Percentiles rank a stretch among this genome's conserved stretches.
Conservation (phyloP, 768 basidiomycete genomes). For the Hemileccinum impolitum region DNA sequence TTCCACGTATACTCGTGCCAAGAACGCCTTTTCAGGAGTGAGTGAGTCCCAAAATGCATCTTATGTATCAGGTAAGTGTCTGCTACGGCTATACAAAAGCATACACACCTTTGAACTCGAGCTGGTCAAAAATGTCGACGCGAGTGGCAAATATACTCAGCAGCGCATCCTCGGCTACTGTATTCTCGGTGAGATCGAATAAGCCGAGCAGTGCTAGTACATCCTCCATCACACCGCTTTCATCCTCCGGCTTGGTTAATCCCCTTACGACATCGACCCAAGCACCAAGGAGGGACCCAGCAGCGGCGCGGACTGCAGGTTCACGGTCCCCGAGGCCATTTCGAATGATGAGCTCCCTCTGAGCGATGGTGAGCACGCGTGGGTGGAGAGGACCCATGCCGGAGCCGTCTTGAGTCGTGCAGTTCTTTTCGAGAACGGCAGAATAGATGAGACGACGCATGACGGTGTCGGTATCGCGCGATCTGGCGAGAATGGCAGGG, state of each 20-base stretch:
- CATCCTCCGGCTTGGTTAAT: conserved; percentile 34
- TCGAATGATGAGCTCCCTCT: conserved; percentile 73
- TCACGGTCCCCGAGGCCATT: conserved; percentile 90
- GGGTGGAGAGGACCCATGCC: conserved; percentile 61
- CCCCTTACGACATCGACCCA: conserved; percentile 69
- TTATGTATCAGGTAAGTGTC: conserved; percentile 24
- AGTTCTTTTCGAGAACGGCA: conserved; percentile 48
- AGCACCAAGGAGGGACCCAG: conserved; percentile 62
- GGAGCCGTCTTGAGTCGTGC: conserved; percentile 26
- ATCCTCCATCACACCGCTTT: conserved; percentile 33
- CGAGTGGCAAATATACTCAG: conserved; percentile 66
- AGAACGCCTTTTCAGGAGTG: conserved; percentile 73
- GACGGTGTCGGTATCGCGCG: conserved; percentile 72
- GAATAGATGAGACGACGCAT: conserved; percentile 75
- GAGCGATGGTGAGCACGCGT: conserved; percentile 58
- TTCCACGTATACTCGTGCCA: conserved; percentile 80
- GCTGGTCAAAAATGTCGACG: conserved; percentile 59
- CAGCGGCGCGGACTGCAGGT: conserved; percentile 62
- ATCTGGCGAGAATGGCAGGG: conserved; percentile 65
- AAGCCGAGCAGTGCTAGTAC: conserved; percentile 49
- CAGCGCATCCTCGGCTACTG: conserved; percentile 72
- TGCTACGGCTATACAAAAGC: neutral
- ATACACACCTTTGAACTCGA: conserved; percentile 66
- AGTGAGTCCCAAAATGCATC: conserved; percentile 70
- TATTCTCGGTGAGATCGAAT: conserved; percentile 57